These are phyloP conservation scores for Nannochloropsis gaditana DNA, from an alignment of 108 stramenopile species.

Conservation along the genomic window DNA sequence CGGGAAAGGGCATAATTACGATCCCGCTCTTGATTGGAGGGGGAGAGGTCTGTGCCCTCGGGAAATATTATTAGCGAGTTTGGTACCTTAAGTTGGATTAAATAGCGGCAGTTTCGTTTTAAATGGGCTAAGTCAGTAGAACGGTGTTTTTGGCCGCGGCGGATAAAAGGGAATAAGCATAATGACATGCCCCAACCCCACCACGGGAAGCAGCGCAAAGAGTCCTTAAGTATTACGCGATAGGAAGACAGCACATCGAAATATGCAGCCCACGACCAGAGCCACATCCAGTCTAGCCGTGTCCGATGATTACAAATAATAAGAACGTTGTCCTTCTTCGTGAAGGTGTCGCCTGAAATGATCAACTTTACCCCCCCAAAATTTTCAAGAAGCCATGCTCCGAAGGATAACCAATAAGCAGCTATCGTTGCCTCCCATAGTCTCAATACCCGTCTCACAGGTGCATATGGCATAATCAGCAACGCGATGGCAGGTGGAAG, in stretches of 20 bases:
- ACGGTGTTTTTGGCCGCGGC: neutral
- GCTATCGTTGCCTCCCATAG: neutral
- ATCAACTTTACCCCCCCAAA: neutral
- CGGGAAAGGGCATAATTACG: neutral
- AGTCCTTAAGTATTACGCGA: neutral
- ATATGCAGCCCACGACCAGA: neutral
- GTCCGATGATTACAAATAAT: neutral
- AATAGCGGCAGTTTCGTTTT: neutral
- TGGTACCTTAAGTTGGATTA: neutral
- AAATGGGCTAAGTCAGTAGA: neutral
- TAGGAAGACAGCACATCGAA: neutral
- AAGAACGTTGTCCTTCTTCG: neutral
- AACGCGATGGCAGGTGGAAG: neutral
- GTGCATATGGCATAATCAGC: neutral
- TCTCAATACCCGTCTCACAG: neutral
- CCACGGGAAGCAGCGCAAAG: neutral
- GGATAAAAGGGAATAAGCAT: slow-evolving; percentile 20
- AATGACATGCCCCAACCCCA: slow-evolving; percentile 11
- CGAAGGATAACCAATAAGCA: neutral
- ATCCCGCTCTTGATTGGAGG: neutral
- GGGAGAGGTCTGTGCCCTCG: neutral
- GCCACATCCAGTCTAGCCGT: neutral
- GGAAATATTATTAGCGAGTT: neutral
- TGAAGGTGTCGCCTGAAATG: neutral
- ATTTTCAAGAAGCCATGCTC: neutral